These are phyloP conservation scores for Colletotrichum sp. DNA, from an alignment of 2,329 filamentous ascomycete genomes.

Conservation along the genomic window DNA sequence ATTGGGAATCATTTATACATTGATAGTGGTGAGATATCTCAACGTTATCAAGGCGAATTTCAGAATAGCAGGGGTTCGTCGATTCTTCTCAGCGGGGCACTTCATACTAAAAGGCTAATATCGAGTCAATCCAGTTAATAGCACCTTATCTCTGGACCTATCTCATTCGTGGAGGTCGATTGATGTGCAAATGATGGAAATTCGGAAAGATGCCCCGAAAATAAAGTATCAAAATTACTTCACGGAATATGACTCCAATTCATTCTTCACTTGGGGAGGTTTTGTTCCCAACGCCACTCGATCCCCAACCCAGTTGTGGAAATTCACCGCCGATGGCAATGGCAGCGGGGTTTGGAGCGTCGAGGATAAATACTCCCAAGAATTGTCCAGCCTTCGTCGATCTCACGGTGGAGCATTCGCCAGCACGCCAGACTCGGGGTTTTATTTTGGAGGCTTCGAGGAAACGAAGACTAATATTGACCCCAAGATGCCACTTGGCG, in stretches of 20 bases:
- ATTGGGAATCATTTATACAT: not conserved
- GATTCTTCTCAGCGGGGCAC: not conserved
- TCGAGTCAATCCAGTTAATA: not conserved
- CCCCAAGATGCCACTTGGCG: not conserved
- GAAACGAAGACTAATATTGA: not conserved
- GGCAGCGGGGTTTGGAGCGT: conserved; percentile 1
- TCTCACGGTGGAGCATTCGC: not conserved
- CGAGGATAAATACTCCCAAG: not conserved
- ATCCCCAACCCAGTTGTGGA: not conserved
- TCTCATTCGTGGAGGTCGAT: not conserved
- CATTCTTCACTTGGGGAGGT: conserved; percentile 7
- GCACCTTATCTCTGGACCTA: conserved; percentile 2
- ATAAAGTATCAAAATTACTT: not conserved
- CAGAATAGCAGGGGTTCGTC: not conserved
- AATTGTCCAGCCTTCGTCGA: not conserved
- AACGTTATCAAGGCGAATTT: not conserved
- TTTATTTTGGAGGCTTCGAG: not conserved
- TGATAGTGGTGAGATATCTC: not conserved
- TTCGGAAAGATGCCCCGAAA: not conserved
- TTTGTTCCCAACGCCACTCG: not conserved
- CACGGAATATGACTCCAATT: not conserved
- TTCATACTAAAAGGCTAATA: not conserved
- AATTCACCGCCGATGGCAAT: not conserved
- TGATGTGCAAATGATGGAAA: not conserved
- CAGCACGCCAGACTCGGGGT: not conserved